phyloP scores from a whole-genome alignment of 2,329 filamentous ascomycete genomes.

The Coniochaeta ligniaria region DNA sequence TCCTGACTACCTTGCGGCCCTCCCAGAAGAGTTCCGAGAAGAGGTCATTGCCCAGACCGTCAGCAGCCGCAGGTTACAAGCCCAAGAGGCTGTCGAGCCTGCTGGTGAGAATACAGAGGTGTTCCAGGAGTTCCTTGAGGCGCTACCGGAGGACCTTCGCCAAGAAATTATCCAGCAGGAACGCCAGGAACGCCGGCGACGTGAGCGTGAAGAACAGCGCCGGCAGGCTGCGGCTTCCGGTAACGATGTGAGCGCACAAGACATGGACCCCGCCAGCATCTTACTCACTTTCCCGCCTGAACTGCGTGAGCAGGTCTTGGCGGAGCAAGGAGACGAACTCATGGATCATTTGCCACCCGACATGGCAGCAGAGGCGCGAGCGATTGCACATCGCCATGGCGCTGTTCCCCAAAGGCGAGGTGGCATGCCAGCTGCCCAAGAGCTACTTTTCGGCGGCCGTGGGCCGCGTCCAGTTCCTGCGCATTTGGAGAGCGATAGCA shows the following conservation, averaged over 20 bases:
- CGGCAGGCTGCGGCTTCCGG: conserved; percentile 54
- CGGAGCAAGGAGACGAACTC: conserved; percentile 87
- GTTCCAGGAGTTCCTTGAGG: conserved; percentile 89
- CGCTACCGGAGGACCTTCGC: conserved; percentile 82
- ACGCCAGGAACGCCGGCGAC: conserved; percentile 77
- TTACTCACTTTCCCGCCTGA: conserved; percentile 81
- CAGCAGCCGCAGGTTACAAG: conserved; percentile 73
- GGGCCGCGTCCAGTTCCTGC: conserved; percentile 15
- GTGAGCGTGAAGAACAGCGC: conserved; percentile 75
- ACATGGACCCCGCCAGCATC: conserved; percentile 92
- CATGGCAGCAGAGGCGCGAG: conserved; percentile 78
- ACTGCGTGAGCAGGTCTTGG: conserved; percentile 77
- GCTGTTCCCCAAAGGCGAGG: conserved; percentile 3
- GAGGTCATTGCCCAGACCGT: conserved; percentile 92
- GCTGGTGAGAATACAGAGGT: conserved; percentile 75
- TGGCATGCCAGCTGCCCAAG: neutral
- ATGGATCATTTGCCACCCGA: conserved; percentile 79
- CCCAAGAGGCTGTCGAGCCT: conserved; percentile 50
- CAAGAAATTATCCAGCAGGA: conserved; percentile 89
- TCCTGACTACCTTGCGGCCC: conserved; percentile 85
- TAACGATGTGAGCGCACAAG: conserved; percentile 41
- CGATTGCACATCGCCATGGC: conserved; percentile 43
- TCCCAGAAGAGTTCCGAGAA: conserved; percentile 94
- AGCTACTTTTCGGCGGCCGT: conserved; percentile 2
- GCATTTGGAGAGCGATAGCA: conserved; percentile 38